These are phyloP conservation scores for Carex arenaria DNA, from an alignment of 202 grass and related monocot species.

Conservation along the genomic window DNA sequence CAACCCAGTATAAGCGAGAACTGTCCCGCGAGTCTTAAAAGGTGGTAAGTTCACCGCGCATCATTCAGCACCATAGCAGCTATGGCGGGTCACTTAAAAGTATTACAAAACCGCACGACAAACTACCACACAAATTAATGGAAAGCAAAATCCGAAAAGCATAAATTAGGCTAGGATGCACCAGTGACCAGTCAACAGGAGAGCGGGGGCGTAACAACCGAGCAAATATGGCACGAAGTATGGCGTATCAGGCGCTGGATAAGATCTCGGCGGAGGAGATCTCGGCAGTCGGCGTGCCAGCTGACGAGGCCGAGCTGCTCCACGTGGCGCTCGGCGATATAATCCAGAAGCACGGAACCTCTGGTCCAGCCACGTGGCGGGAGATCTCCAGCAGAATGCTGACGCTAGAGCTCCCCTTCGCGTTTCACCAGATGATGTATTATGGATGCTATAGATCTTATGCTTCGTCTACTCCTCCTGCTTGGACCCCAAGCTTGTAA, in stretches of 20 bases:
- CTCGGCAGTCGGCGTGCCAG: constrained; percentile 31
- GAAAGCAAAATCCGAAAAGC: not conserved
- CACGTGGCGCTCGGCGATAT: constrained; percentile 32
- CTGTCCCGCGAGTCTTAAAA: not conserved
- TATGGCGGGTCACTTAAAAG: not conserved
- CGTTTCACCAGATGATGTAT: constrained; percentile 90
- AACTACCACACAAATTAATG: not conserved
- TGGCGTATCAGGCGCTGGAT: constrained; percentile 46
- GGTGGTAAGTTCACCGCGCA: not conserved
- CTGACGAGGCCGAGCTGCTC: constrained; percentile 33
- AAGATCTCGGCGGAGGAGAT: constrained; percentile 62
- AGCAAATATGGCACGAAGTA: constrained; percentile 27
- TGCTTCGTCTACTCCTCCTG: constrained; percentile 52
- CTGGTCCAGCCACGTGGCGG: constrained; percentile 46
- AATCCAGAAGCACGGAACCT: constrained; percentile 25
- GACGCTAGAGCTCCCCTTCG: constrained; percentile 50
- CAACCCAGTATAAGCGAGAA: not conserved
- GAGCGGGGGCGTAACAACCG: not conserved
- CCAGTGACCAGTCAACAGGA: not conserved
- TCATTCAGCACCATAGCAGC: not conserved
- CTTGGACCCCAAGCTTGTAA: constrained; percentile 76
- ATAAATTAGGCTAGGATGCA: not conserved
- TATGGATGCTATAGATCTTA: constrained; percentile 64
- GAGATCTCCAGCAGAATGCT: constrained; percentile 47
- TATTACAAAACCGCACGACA: not conserved